phyloP scores from a whole-genome alignment of 176 grass and related monocot species.

The Hordeum marinum region DNA sequence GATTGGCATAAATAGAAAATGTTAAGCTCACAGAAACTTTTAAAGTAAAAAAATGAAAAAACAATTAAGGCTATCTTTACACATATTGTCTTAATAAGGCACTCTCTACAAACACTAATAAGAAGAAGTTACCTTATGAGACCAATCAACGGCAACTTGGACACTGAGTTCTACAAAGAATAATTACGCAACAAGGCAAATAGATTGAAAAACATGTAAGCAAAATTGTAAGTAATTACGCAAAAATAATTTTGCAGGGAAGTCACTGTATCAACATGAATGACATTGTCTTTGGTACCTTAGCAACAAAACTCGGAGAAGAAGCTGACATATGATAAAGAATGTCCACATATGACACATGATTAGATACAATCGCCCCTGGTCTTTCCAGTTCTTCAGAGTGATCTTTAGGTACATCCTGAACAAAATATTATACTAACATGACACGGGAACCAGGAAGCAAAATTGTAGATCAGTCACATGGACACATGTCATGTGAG shows the following conservation, averaged over 20 bases:
- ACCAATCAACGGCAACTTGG: constrained; percentile 79
- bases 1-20: constrained; percentile 6
- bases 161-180: constrained; percentile 70
- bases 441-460: neutral
- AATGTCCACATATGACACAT: constrained; percentile 95
- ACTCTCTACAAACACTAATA: neutral
- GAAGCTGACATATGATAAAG: constrained; percentile 94
- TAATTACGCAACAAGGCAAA: neutral
- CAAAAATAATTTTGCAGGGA: neutral
- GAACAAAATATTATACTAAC: constrained; percentile 33
- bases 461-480: neutral
- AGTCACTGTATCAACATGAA: neutral
- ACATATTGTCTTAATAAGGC: neutral
- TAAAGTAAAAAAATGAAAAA: constrained; percentile 4
- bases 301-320: constrained; percentile 98
- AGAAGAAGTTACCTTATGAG: constrained; percentile 61
- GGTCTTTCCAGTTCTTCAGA: constrained; percentile 51
- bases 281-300: constrained; percentile 39
- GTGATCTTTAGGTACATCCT: constrained; percentile 46
- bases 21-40: neutral
- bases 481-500: neutral
- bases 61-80: neutral
- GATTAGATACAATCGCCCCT: constrained; percentile 82
- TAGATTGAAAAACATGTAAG: constrained; percentile 5
- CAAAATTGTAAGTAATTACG: neutral